Percentiles rank a stretch among this genome's conserved stretches.
Evolutionary conservation across 305 asterid genomes (phyloP).

Genomic region (Fraxinus xanthoxyloides): DNA sequence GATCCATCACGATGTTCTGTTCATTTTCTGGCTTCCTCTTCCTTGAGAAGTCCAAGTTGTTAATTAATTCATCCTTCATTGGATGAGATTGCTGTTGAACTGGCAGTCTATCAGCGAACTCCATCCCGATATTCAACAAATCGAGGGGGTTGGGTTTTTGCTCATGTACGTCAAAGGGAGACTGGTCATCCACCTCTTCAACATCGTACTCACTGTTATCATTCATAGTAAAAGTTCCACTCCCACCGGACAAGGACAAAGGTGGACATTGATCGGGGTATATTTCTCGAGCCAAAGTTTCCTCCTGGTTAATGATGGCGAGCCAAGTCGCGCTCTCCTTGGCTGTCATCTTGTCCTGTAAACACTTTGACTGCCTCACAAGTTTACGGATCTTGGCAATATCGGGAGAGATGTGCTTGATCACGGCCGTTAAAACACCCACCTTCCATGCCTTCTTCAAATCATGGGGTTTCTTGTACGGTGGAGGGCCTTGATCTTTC

Average conservation of each 20-base stretch:
- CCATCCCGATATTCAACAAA: conserved; percentile 6
- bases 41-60: neutral
- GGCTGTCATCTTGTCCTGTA: conserved; percentile 38
- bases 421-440: conserved; percentile 30
- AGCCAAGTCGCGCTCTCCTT: conserved; percentile 34
- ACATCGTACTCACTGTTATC: conserved; percentile 14
- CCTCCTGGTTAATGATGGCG: conserved; percentile 29
- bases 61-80: conserved; percentile 6
- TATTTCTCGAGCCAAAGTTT: conserved; percentile 17
- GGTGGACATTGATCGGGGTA: conserved; percentile 5
- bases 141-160: neutral
- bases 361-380: conserved; percentile 32
- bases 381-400: conserved; percentile 31
- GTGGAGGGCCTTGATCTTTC: conserved; percentile 28
- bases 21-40: conserved; percentile 14
- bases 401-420: conserved; percentile 29
- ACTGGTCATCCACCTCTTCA: conserved; percentile 2
- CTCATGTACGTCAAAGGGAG: conserved; percentile 9
- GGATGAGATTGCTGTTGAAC: neutral
- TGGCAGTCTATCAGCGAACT: neutral
- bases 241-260: conserved; percentile 1
- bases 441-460: conserved; percentile 34
- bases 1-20: neutral
- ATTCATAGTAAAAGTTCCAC: neutral
- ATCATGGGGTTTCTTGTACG: conserved; percentile 35